Evolutionary conservation across 306 rosid genomes (phyloP), one percentile per base, ranked within the genome.

Genomic region (Coriaria nepalensis): DNA sequence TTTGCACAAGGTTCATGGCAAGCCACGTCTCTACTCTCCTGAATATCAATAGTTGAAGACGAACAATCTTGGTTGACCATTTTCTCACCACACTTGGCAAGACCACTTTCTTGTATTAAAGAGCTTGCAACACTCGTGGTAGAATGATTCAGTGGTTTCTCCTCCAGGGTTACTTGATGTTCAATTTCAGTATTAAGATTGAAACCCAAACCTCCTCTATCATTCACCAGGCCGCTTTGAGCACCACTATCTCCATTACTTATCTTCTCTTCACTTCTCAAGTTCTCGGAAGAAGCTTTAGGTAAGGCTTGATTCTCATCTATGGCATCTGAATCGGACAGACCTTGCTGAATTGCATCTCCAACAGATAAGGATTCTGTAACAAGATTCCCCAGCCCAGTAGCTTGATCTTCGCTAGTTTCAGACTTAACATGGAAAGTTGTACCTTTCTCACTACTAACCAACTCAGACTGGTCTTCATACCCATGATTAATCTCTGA

Each of bases 21-120:
- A 10, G 10, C 12, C n/a, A 55, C 81, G 61, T 67, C 88, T 33
- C 56, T 67, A 40, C 67, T 47, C 57, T 69, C 78, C 63, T 35
- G 74, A 56, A 50, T 35, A 51, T 69, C 83, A 52, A 52, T 47
- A 5, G 80, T 60, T 39, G 87, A 70, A 43, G 90, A 66, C 50
- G 65, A 53, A 15, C 60, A 67, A 65, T 69, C 74, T 67, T 71
- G 86, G 53, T 49, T 50, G 51, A 35, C 53, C 37, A 61, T 47
- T 59, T 71, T 69, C 57, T 76, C 83, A 11, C 29, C 29, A 20
- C 64, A 50, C 40, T 52, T 67, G 61, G 60, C 40, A 39, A 49
- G 55, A 36, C 57, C 62, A 64, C 65, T 20, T 62, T 61, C 73
- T 46, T 50, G 76, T 10, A 69, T 59, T 51, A 39, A 37, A 0